Percentiles rank a stretch among this genome's conserved stretches.
Conservation (phyloP, 768 basidiomycete genomes). For the Phylloporus sp. region DNA sequence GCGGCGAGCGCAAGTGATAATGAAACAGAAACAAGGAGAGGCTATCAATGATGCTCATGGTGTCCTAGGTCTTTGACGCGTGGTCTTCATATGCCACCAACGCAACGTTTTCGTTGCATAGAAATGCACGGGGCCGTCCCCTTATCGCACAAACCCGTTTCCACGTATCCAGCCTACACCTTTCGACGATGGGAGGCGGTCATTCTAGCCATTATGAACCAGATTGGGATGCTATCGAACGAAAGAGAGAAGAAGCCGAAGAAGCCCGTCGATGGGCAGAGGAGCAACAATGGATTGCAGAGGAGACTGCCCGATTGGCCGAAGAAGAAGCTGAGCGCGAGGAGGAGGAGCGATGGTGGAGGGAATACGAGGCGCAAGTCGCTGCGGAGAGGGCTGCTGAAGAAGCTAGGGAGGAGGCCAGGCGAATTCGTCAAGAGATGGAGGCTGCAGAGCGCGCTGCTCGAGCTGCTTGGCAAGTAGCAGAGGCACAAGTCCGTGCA, state of each 20-base stretch:
- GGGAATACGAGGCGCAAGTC: constrained; percentile 14
- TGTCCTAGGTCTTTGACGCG: neutral
- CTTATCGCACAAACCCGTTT: neutral
- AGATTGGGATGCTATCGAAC: constrained; percentile 23
- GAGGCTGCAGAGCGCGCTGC: constrained; percentile 25
- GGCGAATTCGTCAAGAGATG: constrained; percentile 17
- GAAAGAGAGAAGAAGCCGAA: constrained; percentile 15
- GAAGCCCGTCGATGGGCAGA: constrained; percentile 20
- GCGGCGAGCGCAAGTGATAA: too few relatives aligned
- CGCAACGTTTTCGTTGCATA: neutral
- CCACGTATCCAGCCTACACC: neutral
- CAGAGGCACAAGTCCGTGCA: constrained; percentile 24
- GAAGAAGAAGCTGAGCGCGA: constrained; percentile 24
- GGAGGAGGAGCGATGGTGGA: constrained; percentile 14
- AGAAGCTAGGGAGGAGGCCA: constrained; percentile 21
- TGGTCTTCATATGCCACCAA: neutral
- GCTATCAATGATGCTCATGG: too few relatives aligned
- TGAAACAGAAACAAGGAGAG: too few relatives aligned
- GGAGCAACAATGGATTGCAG: constrained; percentile 12
- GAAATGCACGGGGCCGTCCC: neutral
- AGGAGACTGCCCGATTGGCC: constrained; percentile 19
- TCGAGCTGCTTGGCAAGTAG: constrained; percentile 18
- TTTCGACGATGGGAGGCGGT: constrained; percentile 22
- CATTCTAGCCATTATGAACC: constrained; percentile 24
- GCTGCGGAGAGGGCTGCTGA: constrained; percentile 23